These are phyloP conservation scores for Arachnopeziza araneosa DNA, from an alignment of 2,329 filamentous ascomycete genomes.

Conservation along the genomic window DNA sequence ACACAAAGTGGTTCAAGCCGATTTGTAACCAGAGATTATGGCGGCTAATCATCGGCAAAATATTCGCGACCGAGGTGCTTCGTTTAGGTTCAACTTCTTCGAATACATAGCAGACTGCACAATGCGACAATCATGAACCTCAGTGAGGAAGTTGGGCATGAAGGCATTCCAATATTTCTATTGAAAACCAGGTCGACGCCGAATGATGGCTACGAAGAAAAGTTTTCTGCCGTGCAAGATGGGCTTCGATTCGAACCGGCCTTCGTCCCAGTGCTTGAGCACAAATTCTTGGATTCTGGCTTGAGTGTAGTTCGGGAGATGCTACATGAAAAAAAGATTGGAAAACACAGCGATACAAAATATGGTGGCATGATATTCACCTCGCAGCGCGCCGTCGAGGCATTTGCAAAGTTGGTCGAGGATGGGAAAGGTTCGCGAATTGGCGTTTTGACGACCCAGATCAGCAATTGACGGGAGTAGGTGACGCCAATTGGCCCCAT, in stretches of 20 bases:
- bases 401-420: constrained; percentile 55
- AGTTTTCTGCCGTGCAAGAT: constrained; percentile 46
- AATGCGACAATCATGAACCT: constrained; percentile 18
- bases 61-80: background rate
- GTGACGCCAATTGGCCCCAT: constrained; percentile 41
- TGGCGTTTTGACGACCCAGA: background rate
- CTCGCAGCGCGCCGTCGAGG: constrained; percentile 77
- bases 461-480: constrained; percentile 10
- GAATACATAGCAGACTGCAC: background rate
- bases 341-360: constrained; percentile 29
- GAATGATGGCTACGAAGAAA: constrained; percentile 65
- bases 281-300: constrained; percentile 57
- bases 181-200: constrained; percentile 74
- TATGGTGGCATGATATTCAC: constrained; percentile 83
- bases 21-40: background rate
- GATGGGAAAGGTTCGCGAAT: constrained; percentile 32
- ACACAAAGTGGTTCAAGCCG: background rate
- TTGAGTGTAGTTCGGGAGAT: constrained; percentile 47
- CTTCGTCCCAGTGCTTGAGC: constrained; percentile 74
- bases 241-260: constrained; percentile 50
- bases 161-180: constrained; percentile 54
- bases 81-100: background rate
- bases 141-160: background rate
- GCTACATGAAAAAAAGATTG: constrained; percentile 42
- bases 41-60: background rate